Percentiles rank a stretch among this genome's conserved stretches.
phyloP scores from a whole-genome alignment of 352 stramenopile genomes.

The Phytophthora europaea region DNA sequence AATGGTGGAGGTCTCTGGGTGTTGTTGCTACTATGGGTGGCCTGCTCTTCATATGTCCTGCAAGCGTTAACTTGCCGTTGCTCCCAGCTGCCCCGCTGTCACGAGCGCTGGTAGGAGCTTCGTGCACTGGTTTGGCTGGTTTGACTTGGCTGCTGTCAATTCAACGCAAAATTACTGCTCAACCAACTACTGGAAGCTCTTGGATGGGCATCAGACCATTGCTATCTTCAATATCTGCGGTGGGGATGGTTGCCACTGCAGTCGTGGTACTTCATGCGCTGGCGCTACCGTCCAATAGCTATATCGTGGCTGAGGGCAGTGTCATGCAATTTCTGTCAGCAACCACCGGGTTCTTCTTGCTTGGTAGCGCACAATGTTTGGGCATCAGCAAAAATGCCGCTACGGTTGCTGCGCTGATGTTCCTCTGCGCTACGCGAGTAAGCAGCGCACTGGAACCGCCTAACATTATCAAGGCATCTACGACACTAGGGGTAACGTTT shows the following conservation, averaged over 20 bases:
- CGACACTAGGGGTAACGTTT: slow-evolving; percentile 50
- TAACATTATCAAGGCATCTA: slow-evolving; percentile 77
- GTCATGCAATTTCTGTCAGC: slow-evolving; percentile 79
- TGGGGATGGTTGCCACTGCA: slow-evolving; percentile 42
- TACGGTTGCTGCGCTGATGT: slow-evolving; percentile 43
- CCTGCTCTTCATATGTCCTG: slow-evolving; percentile 32
- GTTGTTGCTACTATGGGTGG: slow-evolving; percentile 12
- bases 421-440: slow-evolving; percentile 57
- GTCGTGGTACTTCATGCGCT: slow-evolving; percentile 72
- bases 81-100: slow-evolving; percentile 42
- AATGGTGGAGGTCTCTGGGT: slow-evolving; percentile 13
- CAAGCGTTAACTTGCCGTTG: slow-evolving; percentile 35
- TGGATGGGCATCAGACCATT: background rate
- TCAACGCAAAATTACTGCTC: slow-evolving; percentile 3
- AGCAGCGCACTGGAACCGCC: slow-evolving; percentile 58
- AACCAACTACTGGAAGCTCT: background rate
- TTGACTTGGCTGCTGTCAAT: slow-evolving; percentile 25
- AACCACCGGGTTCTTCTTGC: slow-evolving; percentile 60
- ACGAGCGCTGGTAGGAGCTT: slow-evolving; percentile 36
- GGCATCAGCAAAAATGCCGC: slow-evolving; percentile 7
- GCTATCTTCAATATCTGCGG: slow-evolving; percentile 20
- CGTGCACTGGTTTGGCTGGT: slow-evolving; percentile 28
- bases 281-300: slow-evolving; percentile 87
- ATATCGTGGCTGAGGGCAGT: slow-evolving; percentile 79
- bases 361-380: slow-evolving; percentile 38